Base-by-base conservation (phyloP, 1,284 basidiomycete species). In the Microbotryomycetes sp. region DNA sequence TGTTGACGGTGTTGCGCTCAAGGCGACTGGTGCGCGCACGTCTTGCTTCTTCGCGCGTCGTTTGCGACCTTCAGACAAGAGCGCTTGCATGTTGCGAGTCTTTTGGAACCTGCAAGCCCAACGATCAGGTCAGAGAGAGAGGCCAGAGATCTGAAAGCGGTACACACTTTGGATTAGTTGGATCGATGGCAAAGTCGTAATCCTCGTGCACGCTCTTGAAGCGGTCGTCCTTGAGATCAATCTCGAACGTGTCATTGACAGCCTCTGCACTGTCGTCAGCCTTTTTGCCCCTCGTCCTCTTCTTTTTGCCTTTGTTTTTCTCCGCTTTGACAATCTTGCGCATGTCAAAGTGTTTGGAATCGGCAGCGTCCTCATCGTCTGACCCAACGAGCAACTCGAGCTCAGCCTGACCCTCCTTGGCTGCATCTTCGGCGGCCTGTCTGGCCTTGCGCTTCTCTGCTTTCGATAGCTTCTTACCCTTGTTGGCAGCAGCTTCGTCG, bases 121-220 rank as follows among this genome's bases (percentile, higher is more conserved):
- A n/a, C 23, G 21, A 16, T 41, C 41, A 54, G 5, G 52, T 28
- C 30, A 45, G 66, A 59, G 41, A 45, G 45, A 18, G 4, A 31
- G 28, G 4, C 11, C 11, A 30, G 23, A 21, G 54, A 51, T 55
- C 54, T 3, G 47, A 45, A 52, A 11, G 27, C 5, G 35, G 26
- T 54, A 80, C 89, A 68, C 72, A 93, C 91, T 85, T 88, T 73
- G 94, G 91, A 77, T 97, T 90, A 52, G 85, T 90, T 23, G 96
- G 94, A 75, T 98, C 96, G 69, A 99, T 91, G 0, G 94, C 93
- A 72, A 90, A 98, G 49, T 85, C 82, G 71, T 91, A 85, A 73
- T 98, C 89, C 67, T 97, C 89, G 73, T 92, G 87, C 52, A 97
- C 73, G 11, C 83, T 86, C 68, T 83, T 83, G 81, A 98, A 98